These are phyloP conservation scores for Entomophthora muscae DNA, from an alignment of 371 early-diverging fungal species.

Conservation along the genomic window DNA sequence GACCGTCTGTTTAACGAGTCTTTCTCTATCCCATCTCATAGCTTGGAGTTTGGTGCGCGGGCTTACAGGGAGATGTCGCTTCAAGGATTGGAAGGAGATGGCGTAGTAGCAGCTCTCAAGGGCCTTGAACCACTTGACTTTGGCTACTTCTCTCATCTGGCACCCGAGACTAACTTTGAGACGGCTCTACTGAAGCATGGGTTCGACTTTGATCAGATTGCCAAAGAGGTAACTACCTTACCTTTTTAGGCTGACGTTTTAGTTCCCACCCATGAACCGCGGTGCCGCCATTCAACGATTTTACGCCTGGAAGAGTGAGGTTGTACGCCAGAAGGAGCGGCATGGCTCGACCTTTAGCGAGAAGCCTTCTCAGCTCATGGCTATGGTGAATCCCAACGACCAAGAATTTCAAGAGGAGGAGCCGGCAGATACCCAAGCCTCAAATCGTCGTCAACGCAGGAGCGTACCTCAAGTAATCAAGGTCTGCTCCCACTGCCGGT, in stretches of 20 bases:
- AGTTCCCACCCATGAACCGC: constrained; percentile 2
- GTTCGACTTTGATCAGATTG: constrained; percentile 1
- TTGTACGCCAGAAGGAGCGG: neutral
- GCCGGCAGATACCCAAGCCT: too few relatives aligned
- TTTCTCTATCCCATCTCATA: too few relatives aligned
- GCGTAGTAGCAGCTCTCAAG: neutral
- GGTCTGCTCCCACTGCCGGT: too few relatives aligned
- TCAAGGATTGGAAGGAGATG: neutral
- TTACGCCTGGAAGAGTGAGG: neutral
- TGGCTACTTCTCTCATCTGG: neutral
- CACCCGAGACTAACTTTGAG: neutral
- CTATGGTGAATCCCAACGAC: neutral
- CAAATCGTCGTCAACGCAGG: too few relatives aligned
- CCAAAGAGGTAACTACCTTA: neutral
- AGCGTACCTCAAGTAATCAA: too few relatives aligned
- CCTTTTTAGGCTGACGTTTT: neutral
- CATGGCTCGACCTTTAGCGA: neutral
- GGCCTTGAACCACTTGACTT: neutral
- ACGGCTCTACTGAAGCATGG: neutral
- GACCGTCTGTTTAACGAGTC: too few relatives aligned
- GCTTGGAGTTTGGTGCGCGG: too few relatives aligned
- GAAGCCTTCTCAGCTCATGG: neutral
- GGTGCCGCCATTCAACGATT: neutral
- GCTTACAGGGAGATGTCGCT: too few relatives aligned
- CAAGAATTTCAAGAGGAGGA: neutral